These are phyloP conservation scores for Diphasiastrum complanatum DNA, from an alignment of 83 land plant genomes.

Conservation along the genomic window DNA sequence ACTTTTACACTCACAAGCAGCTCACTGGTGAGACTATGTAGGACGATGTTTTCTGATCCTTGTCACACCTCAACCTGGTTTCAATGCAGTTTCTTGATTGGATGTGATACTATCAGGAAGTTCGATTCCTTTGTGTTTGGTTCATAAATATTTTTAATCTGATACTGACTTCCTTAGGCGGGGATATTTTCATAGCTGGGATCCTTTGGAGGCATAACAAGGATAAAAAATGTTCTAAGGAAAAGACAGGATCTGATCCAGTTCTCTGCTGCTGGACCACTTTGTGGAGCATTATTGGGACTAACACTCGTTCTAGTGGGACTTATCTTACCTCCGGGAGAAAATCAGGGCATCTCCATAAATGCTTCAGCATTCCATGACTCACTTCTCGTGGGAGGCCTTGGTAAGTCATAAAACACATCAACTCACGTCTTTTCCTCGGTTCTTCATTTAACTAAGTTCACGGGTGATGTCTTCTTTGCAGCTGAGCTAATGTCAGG, in stretches of 20 bases:
- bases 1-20: too few relatives aligned
- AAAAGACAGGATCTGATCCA: constrained; percentile 72
- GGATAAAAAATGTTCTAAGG: constrained; percentile 53
- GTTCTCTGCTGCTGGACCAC: constrained; percentile 80
- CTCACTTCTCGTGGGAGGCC: constrained; percentile 73
- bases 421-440: neutral
- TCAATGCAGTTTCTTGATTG: too few relatives aligned
- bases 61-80: too few relatives aligned
- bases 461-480: too few relatives aligned
- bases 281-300: constrained; percentile 63
- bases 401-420: constrained; percentile 10
- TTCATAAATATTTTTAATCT: too few relatives aligned
- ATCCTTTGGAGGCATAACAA: constrained; percentile 86
- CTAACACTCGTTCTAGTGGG: constrained; percentile 60
- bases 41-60: too few relatives aligned
- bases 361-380: constrained; percentile 77
- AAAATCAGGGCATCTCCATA: constrained; percentile 67
- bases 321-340: constrained; percentile 63
- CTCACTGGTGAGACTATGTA: too few relatives aligned
- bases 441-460: too few relatives aligned
- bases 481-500: too few relatives aligned
- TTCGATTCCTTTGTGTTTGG: too few relatives aligned
- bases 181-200: constrained; percentile 64
- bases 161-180: too few relatives aligned
- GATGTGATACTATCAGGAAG: too few relatives aligned